phyloP scores from a whole-genome alignment of 306 rosid species.

The Potentilla sterilis region DNA sequence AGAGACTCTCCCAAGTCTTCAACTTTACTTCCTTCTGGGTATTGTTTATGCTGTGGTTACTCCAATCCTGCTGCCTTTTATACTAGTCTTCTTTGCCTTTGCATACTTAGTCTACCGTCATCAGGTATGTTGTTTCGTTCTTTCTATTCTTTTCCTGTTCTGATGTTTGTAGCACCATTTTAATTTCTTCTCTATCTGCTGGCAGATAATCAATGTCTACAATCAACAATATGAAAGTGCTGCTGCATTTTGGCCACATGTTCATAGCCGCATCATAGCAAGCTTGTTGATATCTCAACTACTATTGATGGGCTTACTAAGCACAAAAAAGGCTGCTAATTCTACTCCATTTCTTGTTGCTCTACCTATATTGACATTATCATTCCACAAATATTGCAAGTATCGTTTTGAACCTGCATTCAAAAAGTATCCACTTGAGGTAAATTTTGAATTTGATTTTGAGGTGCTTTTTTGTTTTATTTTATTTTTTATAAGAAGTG shows the following conservation, averaged over 20 bases:
- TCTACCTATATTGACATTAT: slow-evolving; percentile 69
- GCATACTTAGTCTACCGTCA: slow-evolving; percentile 98
- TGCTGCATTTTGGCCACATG: slow-evolving; percentile 97
- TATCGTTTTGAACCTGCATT: slow-evolving; percentile 89
- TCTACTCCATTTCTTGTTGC: slow-evolving; percentile 83
- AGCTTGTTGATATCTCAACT: slow-evolving; percentile 89
- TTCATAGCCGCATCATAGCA: slow-evolving; percentile 89
- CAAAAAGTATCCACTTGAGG: slow-evolving; percentile 88
- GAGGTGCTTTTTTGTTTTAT: not conserved
- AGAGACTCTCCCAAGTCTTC: slow-evolving; percentile 88
- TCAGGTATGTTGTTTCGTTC: slow-evolving; percentile 58
- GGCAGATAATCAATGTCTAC: slow-evolving; percentile 92
- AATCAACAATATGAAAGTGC: slow-evolving; percentile 90
- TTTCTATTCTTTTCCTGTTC: slow-evolving; percentile 6
- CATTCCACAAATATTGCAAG: slow-evolving; percentile 88
- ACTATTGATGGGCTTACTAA: slow-evolving; percentile 84
- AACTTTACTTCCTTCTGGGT: slow-evolving; percentile 90
- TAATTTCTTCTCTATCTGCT: slow-evolving; percentile 8
- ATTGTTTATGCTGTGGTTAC: slow-evolving; percentile 92
- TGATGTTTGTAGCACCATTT: not conserved
- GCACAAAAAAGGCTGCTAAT: slow-evolving; percentile 93
- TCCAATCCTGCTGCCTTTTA: slow-evolving; percentile 95
- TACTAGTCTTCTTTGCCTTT: slow-evolving; percentile 83
- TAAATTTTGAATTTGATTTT: slow-evolving; percentile 30
- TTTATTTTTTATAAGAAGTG: not conserved